A percentile compares a stretch with the other conserved stretches of the same genome.
Conservation (phyloP, 345 rosid species). For the Dovyalis caffra region DNA sequence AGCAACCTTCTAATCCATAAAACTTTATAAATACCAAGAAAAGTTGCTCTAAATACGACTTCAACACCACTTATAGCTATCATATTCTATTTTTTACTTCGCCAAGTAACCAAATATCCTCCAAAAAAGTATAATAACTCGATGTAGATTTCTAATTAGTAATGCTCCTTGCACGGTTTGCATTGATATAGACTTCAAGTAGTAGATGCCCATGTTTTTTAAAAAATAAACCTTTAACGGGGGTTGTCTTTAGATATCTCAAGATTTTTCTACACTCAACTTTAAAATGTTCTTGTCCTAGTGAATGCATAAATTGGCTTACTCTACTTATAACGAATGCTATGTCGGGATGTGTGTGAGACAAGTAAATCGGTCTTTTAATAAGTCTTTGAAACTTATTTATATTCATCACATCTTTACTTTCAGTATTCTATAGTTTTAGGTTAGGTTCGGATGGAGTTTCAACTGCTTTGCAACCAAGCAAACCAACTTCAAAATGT, state of each 20-base stretch:
- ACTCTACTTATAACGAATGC: background rate
- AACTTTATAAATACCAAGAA: background rate
- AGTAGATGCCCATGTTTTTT: no score
- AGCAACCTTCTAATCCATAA: no score
- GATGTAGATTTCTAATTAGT: background rate
- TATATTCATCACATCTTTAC: background rate
- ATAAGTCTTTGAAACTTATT: background rate
- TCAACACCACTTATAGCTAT: background rate
- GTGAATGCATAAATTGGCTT: slow-evolving; percentile 1
- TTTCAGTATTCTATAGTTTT: background rate
- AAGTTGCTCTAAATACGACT: background rate
- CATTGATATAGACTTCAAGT: no score
- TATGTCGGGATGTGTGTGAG: background rate
- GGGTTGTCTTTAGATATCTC: no score
- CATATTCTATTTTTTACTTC: background rate
- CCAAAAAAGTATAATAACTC: background rate
- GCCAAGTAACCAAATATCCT: background rate
- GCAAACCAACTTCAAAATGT: no score
- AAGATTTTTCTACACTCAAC: no score
- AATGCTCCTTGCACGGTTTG: background rate
- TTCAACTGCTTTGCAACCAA: background rate
- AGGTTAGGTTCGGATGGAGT: background rate
- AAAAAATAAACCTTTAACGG: no score
- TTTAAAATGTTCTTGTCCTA: no score
- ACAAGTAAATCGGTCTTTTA: background rate